A percentile compares a stretch with the other conserved stretches of the same genome.
phyloP scores from a whole-genome alignment of 2,329 filamentous ascomycete species.

The Fusarium nodosum region DNA sequence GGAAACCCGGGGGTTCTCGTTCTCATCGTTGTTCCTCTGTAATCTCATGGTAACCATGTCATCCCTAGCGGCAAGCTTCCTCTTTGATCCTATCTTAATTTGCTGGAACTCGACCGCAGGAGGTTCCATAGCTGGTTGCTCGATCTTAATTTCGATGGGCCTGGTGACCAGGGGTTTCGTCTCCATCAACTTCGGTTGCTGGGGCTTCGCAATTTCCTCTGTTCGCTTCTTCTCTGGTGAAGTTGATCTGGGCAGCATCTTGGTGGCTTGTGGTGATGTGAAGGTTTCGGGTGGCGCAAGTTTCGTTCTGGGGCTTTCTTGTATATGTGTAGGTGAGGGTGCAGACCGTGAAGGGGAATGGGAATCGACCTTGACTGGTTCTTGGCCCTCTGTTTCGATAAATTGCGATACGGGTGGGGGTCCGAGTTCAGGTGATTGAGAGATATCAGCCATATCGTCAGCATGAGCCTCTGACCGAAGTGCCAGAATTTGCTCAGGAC shows the following conservation, averaged over 20 bases:
- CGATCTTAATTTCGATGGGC: constrained; percentile 19
- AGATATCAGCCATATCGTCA: constrained; percentile 61
- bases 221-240: constrained; percentile 51
- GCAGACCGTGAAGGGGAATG: constrained; percentile 52
- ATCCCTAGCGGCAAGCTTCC: constrained; percentile 69
- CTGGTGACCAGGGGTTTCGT: constrained; percentile 12
- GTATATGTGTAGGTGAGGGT: constrained; percentile 21
- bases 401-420: constrained; percentile 71
- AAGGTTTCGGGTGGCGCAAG: constrained; percentile 53
- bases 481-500: constrained; percentile 73
- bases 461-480: constrained; percentile 64
- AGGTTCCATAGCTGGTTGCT: constrained; percentile 18
- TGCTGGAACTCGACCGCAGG: constrained; percentile 42
- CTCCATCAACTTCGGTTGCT: constrained; percentile 8
- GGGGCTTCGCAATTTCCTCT: constrained; percentile 3
- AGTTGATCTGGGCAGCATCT: constrained; percentile 35
- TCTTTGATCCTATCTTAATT: constrained; percentile 67
- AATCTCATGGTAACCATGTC: constrained; percentile 60
- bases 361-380: constrained; percentile 67
- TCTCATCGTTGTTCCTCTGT: constrained; percentile 49
- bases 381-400: constrained; percentile 68
- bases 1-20: constrained; percentile 41
- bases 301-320: constrained; percentile 46
- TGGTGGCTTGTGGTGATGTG: constrained; percentile 49
- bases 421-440: constrained; percentile 77